These are phyloP conservation scores for Rubia tinctorum DNA, from an alignment of 305 asterid genomes.

Conservation along the genomic window DNA sequence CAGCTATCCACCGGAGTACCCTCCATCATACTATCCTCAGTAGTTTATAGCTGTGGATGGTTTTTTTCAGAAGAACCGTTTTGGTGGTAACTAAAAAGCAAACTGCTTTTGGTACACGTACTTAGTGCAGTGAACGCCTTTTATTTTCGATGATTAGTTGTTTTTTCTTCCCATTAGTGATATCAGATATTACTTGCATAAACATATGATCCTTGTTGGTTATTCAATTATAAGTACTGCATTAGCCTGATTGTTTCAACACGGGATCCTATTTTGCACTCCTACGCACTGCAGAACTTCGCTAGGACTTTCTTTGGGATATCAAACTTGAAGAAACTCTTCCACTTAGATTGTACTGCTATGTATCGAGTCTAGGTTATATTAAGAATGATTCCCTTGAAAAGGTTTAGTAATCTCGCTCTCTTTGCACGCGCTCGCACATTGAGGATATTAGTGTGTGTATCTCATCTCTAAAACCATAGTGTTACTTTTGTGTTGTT, in stretches of 20 bases:
- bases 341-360: too few species aligned
- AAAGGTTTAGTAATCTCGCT: neutral
- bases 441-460: neutral
- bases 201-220: neutral
- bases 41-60: conserved; percentile 35
- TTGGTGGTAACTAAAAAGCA: conserved; percentile 12
- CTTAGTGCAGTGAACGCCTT: neutral
- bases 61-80: conserved; percentile 3
- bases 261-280: neutral
- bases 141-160: neutral
- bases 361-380: neutral
- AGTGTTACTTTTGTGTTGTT: neutral
- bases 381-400: neutral
- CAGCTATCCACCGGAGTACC: conserved; percentile 44
- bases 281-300: neutral
- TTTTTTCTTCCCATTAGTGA: neutral
- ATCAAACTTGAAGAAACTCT: neutral
- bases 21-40: conserved; percentile 53
- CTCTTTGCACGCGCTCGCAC: neutral
- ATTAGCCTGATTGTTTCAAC: neutral
- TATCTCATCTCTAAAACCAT: too few species aligned
- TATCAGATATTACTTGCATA: neutral
- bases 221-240: conserved; percentile 6
- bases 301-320: neutral
- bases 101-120: conserved; percentile 7